Evolutionary conservation across 306 rosid species (phyloP).

Genomic region (Dalbergia cultrata): DNA sequence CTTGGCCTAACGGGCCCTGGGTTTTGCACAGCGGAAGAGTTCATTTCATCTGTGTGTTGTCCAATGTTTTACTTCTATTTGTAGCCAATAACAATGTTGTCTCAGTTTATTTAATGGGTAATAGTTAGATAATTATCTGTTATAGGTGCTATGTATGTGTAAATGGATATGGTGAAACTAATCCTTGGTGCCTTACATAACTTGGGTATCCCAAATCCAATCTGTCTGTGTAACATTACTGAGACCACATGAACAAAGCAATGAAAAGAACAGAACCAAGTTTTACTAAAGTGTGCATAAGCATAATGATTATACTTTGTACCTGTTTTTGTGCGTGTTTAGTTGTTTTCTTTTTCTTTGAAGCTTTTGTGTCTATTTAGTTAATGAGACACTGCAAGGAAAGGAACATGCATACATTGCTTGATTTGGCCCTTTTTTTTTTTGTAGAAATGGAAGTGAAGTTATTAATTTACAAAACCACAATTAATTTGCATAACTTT

Average conservation of each 20-base stretch:
- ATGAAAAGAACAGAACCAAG: background rate
- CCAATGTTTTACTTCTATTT: background rate
- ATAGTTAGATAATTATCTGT: conserved; percentile 6
- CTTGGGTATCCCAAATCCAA: conserved; percentile 1
- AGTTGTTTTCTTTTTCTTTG: no score
- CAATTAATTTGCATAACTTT: conserved; percentile 6
- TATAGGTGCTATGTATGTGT: background rate
- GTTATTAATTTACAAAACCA: conserved; percentile 5
- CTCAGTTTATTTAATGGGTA: conserved; percentile 1
- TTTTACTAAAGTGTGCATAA: conserved; percentile 3
- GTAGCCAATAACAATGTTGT: background rate
- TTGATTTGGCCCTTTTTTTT: background rate
- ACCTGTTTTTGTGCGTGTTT: background rate
- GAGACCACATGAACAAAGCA: conserved; percentile 4
- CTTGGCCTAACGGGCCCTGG: conserved; percentile 5
- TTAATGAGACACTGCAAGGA: background rate
- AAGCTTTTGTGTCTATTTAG: background rate
- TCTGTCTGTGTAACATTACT: conserved; percentile 15
- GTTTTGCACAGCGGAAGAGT: background rate
- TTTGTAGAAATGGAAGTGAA: conserved; percentile 31
- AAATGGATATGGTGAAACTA: conserved; percentile 25
- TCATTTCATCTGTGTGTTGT: conserved; percentile 9
- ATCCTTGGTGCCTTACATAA: background rate
- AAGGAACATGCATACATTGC: conserved; percentile 16
- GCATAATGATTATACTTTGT: background rate